Conservation (phyloP, 768 basidiomycete species). For the Polyporus arcularius region DNA sequence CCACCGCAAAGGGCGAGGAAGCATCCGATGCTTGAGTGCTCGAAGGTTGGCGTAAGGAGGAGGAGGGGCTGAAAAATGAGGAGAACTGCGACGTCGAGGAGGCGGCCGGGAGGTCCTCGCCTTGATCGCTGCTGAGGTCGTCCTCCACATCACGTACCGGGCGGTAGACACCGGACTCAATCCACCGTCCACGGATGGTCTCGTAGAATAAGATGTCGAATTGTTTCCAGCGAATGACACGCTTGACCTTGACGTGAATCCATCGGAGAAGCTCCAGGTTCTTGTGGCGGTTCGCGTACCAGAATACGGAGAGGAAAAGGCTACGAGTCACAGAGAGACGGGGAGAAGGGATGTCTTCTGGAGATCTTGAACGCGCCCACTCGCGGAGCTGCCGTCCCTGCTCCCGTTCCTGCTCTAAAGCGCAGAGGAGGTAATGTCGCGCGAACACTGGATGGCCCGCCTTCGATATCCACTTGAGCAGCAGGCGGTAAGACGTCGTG, state of each 20-base stretch:
- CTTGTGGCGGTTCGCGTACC: conserved; percentile 59
- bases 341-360: conserved; percentile 46
- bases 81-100: conserved; percentile 9
- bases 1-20: conserved; percentile 32
- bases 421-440: conserved; percentile 66
- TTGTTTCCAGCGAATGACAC: conserved; percentile 50
- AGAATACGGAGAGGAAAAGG: conserved; percentile 59
- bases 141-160: conserved; percentile 14
- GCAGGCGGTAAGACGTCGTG: conserved; percentile 62
- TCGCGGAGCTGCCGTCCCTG: conserved; percentile 35
- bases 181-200: conserved; percentile 25
- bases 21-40: background rate
- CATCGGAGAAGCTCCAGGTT: conserved; percentile 62
- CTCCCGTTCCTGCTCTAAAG: conserved; percentile 45
- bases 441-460: conserved; percentile 52
- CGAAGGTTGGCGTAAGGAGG: conserved; percentile 4
- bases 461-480: conserved; percentile 59
- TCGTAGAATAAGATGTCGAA: conserved; percentile 46
- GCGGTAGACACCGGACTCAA: conserved; percentile 16
- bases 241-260: conserved; percentile 48
- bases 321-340: conserved; percentile 55
- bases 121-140: background rate
- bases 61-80: conserved; percentile 18
- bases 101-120: background rate
- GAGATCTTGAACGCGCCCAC: conserved; percentile 18